Evolutionary conservation across 495 filamentous ascomycete genomes (phyloP).

Genomic region (Paragyromitra xinjiangensis): DNA sequence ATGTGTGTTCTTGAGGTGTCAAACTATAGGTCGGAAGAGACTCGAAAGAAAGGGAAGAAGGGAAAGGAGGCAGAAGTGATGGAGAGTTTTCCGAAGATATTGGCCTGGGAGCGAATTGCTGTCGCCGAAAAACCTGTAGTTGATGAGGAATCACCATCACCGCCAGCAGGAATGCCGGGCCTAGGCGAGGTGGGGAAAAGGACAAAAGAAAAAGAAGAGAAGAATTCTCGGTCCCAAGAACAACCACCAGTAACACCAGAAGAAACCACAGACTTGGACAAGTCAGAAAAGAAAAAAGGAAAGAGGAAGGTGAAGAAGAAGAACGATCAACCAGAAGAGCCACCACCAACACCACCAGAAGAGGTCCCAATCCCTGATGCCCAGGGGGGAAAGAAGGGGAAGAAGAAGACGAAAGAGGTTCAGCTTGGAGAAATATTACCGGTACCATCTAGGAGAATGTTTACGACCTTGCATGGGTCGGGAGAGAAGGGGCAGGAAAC

Average conservation of each 20-base stretch:
- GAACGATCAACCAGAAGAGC: background rate
- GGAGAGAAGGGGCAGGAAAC: background rate
- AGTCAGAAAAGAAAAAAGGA: too few species aligned
- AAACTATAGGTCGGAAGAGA: background rate
- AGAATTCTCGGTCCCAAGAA: background rate
- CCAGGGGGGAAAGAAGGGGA: too few species aligned
- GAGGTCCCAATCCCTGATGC: background rate
- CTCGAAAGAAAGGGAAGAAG: background rate
- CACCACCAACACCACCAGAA: slow-evolving; percentile 4
- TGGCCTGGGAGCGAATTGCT: slow-evolving; percentile 60
- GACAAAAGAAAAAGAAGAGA: background rate
- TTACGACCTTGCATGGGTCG: background rate
- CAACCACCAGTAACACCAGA: slow-evolving; percentile 55
- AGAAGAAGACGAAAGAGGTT: background rate
- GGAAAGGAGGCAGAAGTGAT: slow-evolving; percentile 16
- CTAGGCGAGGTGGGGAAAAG: too few species aligned
- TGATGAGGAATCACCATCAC: slow-evolving; percentile 1
- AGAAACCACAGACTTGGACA: slow-evolving; percentile 12
- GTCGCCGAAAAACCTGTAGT: slow-evolving; percentile 44
- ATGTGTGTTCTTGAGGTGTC: slow-evolving; percentile 70
- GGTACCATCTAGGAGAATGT: slow-evolving; percentile 55
- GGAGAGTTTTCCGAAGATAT: slow-evolving; percentile 53
- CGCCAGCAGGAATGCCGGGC: background rate
- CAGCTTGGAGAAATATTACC: background rate
- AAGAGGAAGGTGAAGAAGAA: background rate